Conservation (phyloP, 192 early-diverging fungal species). For the Podila epicladia region DNA sequence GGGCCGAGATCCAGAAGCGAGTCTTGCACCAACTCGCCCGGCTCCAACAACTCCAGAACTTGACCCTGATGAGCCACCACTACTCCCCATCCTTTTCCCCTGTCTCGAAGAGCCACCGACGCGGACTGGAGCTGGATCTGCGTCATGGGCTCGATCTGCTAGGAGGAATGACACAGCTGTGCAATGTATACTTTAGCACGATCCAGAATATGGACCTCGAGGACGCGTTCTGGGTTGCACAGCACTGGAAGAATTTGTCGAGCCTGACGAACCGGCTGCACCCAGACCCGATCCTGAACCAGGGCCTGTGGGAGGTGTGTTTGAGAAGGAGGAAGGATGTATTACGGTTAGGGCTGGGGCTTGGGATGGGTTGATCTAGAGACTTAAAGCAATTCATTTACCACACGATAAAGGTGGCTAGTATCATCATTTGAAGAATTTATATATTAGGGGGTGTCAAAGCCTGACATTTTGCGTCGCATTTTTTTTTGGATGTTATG, state of each 20-base stretch:
- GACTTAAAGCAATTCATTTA: background rate
- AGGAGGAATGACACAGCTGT: background rate
- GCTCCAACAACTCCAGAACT: background rate
- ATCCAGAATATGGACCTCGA: background rate
- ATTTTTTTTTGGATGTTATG: too few relatives aligned
- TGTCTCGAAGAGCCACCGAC: background rate
- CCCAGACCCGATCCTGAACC: background rate
- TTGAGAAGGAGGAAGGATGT: background rate
- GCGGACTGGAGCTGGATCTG: background rate
- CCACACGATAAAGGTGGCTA: too few relatives aligned
- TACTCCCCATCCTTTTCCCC: background rate
- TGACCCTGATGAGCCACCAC: slow-evolving; percentile 3
- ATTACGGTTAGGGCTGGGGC: background rate
- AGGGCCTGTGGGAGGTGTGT: background rate
- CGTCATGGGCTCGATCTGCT: background rate
- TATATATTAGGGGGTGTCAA: too few relatives aligned
- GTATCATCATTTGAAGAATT: too few relatives aligned
- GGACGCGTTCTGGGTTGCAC: background rate
- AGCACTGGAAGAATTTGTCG: background rate
- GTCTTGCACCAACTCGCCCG: slow-evolving; percentile 1
- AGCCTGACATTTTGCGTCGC: too few relatives aligned
- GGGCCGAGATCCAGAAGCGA: background rate
- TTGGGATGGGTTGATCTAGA: background rate
- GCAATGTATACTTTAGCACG: background rate
- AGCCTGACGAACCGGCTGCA: background rate